Base-by-base conservation (phyloP, 2,329 filamentous ascomycete genomes). In the Hypoxylon sp. region DNA sequence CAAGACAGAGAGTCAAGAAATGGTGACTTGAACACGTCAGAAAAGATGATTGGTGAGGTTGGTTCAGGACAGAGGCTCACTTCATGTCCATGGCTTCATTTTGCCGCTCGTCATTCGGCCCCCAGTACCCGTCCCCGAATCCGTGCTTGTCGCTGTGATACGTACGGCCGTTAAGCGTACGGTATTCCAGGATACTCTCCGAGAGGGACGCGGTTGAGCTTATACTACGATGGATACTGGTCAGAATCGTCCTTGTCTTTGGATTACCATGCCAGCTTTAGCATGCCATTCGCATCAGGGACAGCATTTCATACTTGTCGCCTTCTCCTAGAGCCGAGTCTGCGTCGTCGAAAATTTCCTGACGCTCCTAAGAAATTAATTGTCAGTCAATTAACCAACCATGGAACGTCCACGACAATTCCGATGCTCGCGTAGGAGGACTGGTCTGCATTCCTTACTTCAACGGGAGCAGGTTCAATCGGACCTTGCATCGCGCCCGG, bases 1-100 rank as follows among this genome's bases (percentile, higher is more conserved):
- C 69, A 1, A 76, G 63, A n/a, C 73, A 58, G 24, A 77, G 54
- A 7, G 62, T 65, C 50, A 63, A 52, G 54, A 65, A 62, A 55
- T 66, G 63, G 38, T 67, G 65, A 29, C 65, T 67, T 13, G 18
- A 15, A 31, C 4, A n/a, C 1, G n/a, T 58, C 41, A 64, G 56
- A 50, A 13, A 4, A 54, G 23, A n/a, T 37, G 26, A 33, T 18
- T 41, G 3, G 15, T 9, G 15, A 1, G 40, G 11, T 3, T 24
- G 10, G n/a, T 10, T 21, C 10, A 10, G 15, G 2, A 15, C 17
- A 31, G 29, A 4, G 21, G 18, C 65, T 56, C 29, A 67, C 65
- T 60, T 63, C 45, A 67, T 66, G 29, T 67, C 65, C 62, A 66
- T 63, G 7, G 65, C 53, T 35, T 67, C 64, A 29, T 59, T 62